Conservation (phyloP, 257 asterid species). For the Datura wrightii region DNA sequence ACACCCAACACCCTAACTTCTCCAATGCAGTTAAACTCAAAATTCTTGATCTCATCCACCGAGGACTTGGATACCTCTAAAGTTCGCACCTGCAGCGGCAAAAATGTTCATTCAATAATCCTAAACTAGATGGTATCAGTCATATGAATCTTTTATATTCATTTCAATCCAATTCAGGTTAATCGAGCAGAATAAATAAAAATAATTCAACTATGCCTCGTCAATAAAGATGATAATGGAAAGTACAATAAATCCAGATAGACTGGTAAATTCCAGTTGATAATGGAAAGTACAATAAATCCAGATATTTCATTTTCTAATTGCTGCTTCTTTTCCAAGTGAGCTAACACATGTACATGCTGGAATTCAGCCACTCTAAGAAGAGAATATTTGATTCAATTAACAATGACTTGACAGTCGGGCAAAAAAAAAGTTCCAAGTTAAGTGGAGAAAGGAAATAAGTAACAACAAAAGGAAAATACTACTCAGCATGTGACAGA, state of each 20-base stretch:
- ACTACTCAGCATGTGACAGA: not conserved
- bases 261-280: not conserved
- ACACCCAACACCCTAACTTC: slow-evolving; percentile 83
- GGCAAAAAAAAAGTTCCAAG: not conserved
- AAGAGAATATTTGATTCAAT: not conserved
- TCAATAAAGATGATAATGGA: not conserved
- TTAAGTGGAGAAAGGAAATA: not conserved
- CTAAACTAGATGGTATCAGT: not conserved
- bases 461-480: not conserved
- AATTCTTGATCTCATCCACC: slow-evolving; percentile 68
- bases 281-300: not conserved
- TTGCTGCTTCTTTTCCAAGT: not conserved
- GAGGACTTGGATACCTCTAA: slow-evolving; percentile 64
- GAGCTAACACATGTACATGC: not conserved
- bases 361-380: slow-evolving; percentile 9
- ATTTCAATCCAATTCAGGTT: not conserved
- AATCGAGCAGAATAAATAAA: not conserved
- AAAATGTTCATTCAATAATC: slow-evolving; percentile 26
- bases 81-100: slow-evolving; percentile 72
- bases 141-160: not conserved
- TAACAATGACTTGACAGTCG: not conserved
- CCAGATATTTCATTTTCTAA: not conserved
- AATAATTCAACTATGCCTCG: not conserved
- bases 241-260: slow-evolving; percentile 11
- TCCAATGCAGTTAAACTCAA: slow-evolving; percentile 80